Percentiles rank a stretch among this genome's conserved stretches.
Conservation (phyloP, 192 early-diverging fungal genomes). For the Dissophora ornata region DNA sequence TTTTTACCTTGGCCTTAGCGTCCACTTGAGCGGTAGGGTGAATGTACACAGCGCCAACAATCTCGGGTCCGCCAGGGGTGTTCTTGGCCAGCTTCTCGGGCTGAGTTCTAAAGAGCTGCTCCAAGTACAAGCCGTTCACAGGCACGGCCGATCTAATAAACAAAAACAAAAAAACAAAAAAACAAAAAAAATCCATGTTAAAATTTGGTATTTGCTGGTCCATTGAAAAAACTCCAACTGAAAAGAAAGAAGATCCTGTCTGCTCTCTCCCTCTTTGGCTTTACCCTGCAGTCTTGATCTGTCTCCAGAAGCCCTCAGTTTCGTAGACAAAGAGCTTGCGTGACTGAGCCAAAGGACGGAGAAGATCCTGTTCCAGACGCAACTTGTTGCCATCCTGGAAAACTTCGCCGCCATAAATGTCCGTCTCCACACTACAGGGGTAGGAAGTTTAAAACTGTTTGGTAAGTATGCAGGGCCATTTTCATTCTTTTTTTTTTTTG, state of each 20-base stretch:
- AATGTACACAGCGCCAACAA: slow-evolving; percentile 93
- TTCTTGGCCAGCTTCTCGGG: slow-evolving; percentile 75
- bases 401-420: slow-evolving; percentile 50
- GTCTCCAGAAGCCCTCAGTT: slow-evolving; percentile 93
- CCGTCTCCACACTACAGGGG: slow-evolving; percentile 45
- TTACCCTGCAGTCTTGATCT: slow-evolving; percentile 94
- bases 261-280: no score
- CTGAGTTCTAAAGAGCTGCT: slow-evolving; percentile 73
- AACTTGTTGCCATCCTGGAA: slow-evolving; percentile 71
- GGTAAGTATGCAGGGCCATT: no score
- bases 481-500: no score
- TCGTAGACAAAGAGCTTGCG: slow-evolving; percentile 90
- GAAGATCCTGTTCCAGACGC: slow-evolving; percentile 93
- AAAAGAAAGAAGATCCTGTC: no score
- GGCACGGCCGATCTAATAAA: slow-evolving; percentile 84
- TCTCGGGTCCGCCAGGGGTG: slow-evolving; percentile 70
- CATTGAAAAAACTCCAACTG: no score
- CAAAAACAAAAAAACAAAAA: background rate
- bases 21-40: slow-evolving; percentile 94
- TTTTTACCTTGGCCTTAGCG: slow-evolving; percentile 82
- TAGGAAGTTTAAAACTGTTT: background rate
- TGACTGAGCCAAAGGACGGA: slow-evolving; percentile 83
- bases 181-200: no score
- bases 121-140: slow-evolving; percentile 93
- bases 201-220: no score